These are phyloP conservation scores for Plicaturopsis crispa DNA, from an alignment of 768 basidiomycete genomes.

Conservation along the genomic window DNA sequence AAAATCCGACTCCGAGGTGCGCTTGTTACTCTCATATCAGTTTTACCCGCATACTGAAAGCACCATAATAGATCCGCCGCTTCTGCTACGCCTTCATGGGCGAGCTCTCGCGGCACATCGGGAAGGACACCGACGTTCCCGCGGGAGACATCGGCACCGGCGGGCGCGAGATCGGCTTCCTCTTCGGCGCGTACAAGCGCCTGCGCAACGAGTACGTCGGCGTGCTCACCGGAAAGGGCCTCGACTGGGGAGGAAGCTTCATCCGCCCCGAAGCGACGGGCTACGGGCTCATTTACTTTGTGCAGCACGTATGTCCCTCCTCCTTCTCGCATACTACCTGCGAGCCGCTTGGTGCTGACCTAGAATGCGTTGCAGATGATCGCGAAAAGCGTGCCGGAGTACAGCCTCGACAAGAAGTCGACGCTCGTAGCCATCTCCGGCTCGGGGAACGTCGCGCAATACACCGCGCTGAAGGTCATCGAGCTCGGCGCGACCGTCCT, in stretches of 20 bases:
- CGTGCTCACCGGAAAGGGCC: slow-evolving; percentile 67
- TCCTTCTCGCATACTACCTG: slow-evolving; percentile 1
- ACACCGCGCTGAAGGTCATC: slow-evolving; percentile 69
- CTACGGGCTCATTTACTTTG: slow-evolving; percentile 73
- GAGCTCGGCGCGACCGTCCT: slow-evolving; percentile 67
- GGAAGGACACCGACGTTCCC: slow-evolving; percentile 70
- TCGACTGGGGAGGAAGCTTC: slow-evolving; percentile 62
- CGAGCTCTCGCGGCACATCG: slow-evolving; percentile 68
- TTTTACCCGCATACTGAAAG: too few relatives aligned
- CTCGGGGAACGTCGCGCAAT: slow-evolving; percentile 71
- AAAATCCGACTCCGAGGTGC: slow-evolving; percentile 68
- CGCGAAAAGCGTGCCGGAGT: slow-evolving; percentile 48
- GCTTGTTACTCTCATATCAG: too few relatives aligned
- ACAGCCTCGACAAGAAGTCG: slow-evolving; percentile 34
- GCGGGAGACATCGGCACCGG: slow-evolving; percentile 72
- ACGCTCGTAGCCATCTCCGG: slow-evolving; percentile 54
- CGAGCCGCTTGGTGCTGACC: not conserved
- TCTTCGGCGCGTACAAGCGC: slow-evolving; percentile 76
- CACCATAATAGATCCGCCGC: too few relatives aligned
- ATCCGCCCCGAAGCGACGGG: slow-evolving; percentile 72
- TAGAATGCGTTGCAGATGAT: slow-evolving; percentile 34
- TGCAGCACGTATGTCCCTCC: slow-evolving; percentile 49
- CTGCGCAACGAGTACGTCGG: slow-evolving; percentile 62
- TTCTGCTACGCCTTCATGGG: slow-evolving; percentile 70
- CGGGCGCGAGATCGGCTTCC: slow-evolving; percentile 67